A percentile compares a stretch with the other conserved stretches of the same genome.
These are phyloP conservation scores for Tripterygium wilfordii DNA, from an alignment of 177 flowering plant species.

Conservation along the genomic window DNA sequence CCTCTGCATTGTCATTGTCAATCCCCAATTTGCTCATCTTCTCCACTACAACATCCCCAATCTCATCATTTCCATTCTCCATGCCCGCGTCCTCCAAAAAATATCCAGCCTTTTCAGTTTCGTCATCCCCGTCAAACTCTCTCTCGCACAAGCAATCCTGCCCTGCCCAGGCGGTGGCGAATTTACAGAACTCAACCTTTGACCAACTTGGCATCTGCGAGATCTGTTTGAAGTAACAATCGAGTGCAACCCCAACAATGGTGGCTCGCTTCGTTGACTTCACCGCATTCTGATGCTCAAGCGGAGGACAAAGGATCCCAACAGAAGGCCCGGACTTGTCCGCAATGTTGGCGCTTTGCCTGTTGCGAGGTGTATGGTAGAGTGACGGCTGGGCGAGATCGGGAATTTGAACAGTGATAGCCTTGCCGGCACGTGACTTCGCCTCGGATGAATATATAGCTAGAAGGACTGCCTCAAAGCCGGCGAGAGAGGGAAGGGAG, in stretches of 20 bases:
- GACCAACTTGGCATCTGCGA: slow-evolving; percentile 91
- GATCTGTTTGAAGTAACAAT: slow-evolving; percentile 71
- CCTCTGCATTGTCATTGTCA: slow-evolving; percentile 12
- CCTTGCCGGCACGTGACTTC: slow-evolving; percentile 71
- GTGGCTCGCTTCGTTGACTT: slow-evolving; percentile 82
- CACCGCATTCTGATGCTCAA: slow-evolving; percentile 79
- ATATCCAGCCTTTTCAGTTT: slow-evolving; percentile 9
- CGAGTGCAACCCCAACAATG: slow-evolving; percentile 69
- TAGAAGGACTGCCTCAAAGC: slow-evolving; percentile 88
- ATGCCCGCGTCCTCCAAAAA: slow-evolving; percentile 20
- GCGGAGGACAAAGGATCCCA: slow-evolving; percentile 61
- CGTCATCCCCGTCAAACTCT: slow-evolving; percentile 35
- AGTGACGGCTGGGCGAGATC: slow-evolving; percentile 83
- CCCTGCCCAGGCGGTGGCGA: slow-evolving; percentile 77
- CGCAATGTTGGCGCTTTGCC: slow-evolving; percentile 1
- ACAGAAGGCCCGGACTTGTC: slow-evolving; percentile 18
- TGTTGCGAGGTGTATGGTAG: slow-evolving; percentile 59
- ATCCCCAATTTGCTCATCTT: slow-evolving; percentile 31
- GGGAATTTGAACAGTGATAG: slow-evolving; percentile 56
- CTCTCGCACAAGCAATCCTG: slow-evolving; percentile 56
- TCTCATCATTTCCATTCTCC: slow-evolving; percentile 14
- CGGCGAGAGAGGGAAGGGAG: slow-evolving; percentile 65
- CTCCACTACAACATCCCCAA: slow-evolving; percentile 28
- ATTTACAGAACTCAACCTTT: slow-evolving; percentile 66
- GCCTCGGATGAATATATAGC: slow-evolving; percentile 60